phyloP scores from a whole-genome alignment of 345 rosid genomes.

The Citrus mangshanensis region DNA sequence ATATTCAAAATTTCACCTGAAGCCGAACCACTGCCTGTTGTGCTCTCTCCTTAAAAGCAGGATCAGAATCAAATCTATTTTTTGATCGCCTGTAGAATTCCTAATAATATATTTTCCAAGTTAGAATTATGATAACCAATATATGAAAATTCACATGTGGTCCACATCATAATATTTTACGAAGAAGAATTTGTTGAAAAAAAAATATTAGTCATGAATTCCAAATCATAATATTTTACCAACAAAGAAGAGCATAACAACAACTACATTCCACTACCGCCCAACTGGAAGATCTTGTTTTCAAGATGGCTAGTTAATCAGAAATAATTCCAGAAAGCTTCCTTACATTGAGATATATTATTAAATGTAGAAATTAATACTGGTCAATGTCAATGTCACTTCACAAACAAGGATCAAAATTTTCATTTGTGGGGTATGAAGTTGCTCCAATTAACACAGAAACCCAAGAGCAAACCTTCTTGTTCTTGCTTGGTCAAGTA shows the following conservation, averaged over 20 bases:
- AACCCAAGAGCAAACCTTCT: not conserved
- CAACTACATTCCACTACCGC: not conserved
- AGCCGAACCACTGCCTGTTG: conserved; percentile 91
- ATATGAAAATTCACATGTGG: not conserved
- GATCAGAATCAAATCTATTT: conserved; percentile 64
- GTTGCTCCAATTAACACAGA: not conserved
- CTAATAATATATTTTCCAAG: conserved; percentile 35
- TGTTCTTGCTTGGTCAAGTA: not conserved
- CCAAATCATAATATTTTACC: not conserved
- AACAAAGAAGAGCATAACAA: not conserved
- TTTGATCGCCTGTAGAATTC: conserved; percentile 83
- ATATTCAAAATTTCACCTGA: conserved; percentile 47
- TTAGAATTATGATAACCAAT: conserved; percentile 19
- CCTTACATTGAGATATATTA: not conserved
- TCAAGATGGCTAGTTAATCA: not conserved
- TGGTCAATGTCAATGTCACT: not conserved
- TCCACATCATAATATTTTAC: not conserved
- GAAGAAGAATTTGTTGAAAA: not conserved
- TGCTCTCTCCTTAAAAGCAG: conserved; percentile 80
- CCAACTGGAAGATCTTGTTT: not conserved
- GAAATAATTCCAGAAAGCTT: not conserved
- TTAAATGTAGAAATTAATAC: not conserved
- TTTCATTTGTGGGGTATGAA: not conserved
- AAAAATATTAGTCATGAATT: not conserved
- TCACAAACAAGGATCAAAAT: not conserved